Conservation (phyloP, 106 monocot genomes). For the Dendrobium nobile region DNA sequence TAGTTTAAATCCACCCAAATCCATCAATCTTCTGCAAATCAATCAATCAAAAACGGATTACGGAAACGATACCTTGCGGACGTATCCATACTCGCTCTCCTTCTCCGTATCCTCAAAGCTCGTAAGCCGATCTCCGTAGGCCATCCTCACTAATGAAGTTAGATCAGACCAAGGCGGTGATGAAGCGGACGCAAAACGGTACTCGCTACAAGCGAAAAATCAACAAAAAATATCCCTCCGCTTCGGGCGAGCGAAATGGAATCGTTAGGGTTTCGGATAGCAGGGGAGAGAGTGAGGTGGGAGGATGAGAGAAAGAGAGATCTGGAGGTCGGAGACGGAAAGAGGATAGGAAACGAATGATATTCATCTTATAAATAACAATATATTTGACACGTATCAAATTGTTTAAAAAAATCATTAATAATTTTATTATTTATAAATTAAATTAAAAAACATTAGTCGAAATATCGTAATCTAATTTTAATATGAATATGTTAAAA, state of each 20-base stretch:
- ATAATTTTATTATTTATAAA: too few relatives aligned
- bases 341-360: too few relatives aligned
- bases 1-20: background rate
- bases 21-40: background rate
- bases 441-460: too few relatives aligned
- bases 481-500: too few relatives aligned
- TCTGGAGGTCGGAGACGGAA: background rate
- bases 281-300: too few relatives aligned
- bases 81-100: slow-evolving; percentile 97
- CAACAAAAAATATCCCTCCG: too few relatives aligned
- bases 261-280: background rate
- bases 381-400: too few relatives aligned
- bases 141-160: slow-evolving; percentile 16
- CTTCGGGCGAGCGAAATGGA: background rate
- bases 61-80: slow-evolving; percentile 67
- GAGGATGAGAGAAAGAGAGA: background rate
- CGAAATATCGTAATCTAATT: too few relatives aligned
- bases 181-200: background rate
- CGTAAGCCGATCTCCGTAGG: slow-evolving; percentile 71
- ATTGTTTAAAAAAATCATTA: too few relatives aligned
- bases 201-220: too few relatives aligned
- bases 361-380: too few relatives aligned
- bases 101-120: slow-evolving; percentile 98
- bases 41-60: background rate
- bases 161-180: background rate